These are phyloP conservation scores for Umbelopsis isabellina DNA, from an alignment of 192 early-diverging fungal genomes.

Conservation along the genomic window DNA sequence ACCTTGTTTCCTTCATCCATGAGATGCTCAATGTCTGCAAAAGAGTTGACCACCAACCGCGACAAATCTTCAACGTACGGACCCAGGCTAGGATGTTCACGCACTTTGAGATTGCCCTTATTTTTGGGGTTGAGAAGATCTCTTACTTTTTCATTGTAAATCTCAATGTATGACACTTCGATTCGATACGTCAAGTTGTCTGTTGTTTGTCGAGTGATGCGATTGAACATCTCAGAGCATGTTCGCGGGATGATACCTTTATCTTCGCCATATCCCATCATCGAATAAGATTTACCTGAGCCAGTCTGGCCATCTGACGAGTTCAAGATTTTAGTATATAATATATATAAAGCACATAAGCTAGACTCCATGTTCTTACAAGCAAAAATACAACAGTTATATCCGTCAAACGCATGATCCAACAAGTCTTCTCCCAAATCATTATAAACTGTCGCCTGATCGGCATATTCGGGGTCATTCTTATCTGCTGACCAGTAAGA, in stretches of 20 bases:
- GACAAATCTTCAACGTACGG: slow-evolving; percentile 95
- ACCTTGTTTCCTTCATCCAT: slow-evolving; percentile 85
- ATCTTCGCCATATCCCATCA: slow-evolving; percentile 76
- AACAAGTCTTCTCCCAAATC: slow-evolving; percentile 78
- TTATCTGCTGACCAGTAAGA: slow-evolving; percentile 88
- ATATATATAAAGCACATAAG: neutral
- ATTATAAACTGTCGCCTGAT: slow-evolving; percentile 75
- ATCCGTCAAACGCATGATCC: slow-evolving; percentile 86
- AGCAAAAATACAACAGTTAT: slow-evolving; percentile 93
- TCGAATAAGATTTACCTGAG: slow-evolving; percentile 74
- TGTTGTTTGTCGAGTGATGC: slow-evolving; percentile 53
- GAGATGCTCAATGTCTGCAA: slow-evolving; percentile 68
- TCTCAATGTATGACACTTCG: slow-evolving; percentile 90
- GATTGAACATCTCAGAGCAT: slow-evolving; percentile 79
- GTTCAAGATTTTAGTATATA: neutral
- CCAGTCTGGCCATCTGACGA: slow-evolving; percentile 77
- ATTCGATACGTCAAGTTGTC: slow-evolving; percentile 60
- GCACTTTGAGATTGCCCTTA: slow-evolving; percentile 76
- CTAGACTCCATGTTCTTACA: slow-evolving; percentile 56
- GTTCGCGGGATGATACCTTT: slow-evolving; percentile 87
- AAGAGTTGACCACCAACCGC: slow-evolving; percentile 78
- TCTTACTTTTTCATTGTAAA: slow-evolving; percentile 85
- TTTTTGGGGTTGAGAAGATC: slow-evolving; percentile 81
- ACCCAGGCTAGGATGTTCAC: slow-evolving; percentile 77
- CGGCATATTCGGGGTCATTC: slow-evolving; percentile 62